Evolutionary conservation across 2,329 filamentous ascomycete species (phyloP).

Genomic region (Clonostachys rhizophaga): DNA sequence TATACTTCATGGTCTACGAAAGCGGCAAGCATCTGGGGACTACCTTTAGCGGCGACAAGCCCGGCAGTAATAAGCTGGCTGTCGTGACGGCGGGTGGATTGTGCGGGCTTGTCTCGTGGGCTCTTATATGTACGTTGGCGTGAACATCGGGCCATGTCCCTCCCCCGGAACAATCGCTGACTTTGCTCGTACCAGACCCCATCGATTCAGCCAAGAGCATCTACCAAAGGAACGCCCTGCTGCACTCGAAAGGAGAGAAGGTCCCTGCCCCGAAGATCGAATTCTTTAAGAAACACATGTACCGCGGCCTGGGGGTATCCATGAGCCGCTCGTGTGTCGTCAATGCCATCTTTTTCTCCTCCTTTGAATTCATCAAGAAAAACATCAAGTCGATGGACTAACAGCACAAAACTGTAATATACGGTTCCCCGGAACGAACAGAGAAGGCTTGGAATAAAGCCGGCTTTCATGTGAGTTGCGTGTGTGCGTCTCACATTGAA

Average conservation of each 20-base stretch:
- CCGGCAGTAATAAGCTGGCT: constrained; percentile 73
- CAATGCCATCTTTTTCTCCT: constrained; percentile 87
- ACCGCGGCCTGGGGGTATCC: constrained; percentile 76
- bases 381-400: constrained; percentile 53
- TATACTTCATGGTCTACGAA: constrained; percentile 89
- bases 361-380: constrained; percentile 80
- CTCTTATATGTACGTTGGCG: constrained; percentile 58
- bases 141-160: background rate
- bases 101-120: constrained; percentile 82
- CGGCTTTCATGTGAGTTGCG: too few species aligned
- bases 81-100: constrained; percentile 75
- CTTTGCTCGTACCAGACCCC: constrained; percentile 37
- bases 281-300: constrained; percentile 75
- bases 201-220: constrained; percentile 83
- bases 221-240: constrained; percentile 77
- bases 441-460: too few species aligned
- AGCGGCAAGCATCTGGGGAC: constrained; percentile 78
- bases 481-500: background rate
- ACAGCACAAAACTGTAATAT: constrained; percentile 4
- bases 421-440: background rate
- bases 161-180: background rate
- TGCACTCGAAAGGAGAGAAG: constrained; percentile 60
- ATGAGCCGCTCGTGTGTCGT: constrained; percentile 79
- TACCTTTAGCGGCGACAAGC: constrained; percentile 65
- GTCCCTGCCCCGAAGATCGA: constrained; percentile 68